Evolutionary conservation across 2,329 filamentous ascomycete species (phyloP).

Genomic region (Arthroderma sp.): DNA sequence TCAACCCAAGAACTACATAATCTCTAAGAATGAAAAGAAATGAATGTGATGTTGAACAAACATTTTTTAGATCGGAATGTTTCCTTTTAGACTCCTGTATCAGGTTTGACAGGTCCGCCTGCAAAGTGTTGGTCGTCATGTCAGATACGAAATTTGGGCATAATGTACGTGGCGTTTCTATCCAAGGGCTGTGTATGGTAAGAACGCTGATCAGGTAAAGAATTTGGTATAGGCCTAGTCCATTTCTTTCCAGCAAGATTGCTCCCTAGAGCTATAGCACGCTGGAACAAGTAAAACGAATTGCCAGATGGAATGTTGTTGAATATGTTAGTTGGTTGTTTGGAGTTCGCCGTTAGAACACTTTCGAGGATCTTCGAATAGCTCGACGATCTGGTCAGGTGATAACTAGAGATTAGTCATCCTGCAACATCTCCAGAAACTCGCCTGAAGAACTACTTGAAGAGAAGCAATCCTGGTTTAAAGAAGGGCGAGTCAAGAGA

Average conservation of each 20-base stretch:
- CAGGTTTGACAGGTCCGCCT: slow-evolving; percentile 76
- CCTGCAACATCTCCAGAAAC: not conserved
- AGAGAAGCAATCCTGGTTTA: too few species aligned
- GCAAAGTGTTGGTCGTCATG: slow-evolving; percentile 89
- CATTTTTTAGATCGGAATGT: slow-evolving; percentile 74
- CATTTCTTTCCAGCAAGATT: not conserved
- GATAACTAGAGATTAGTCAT: not conserved
- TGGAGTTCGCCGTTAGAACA: not conserved
- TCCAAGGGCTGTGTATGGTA: not conserved
- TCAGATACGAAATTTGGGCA: slow-evolving; percentile 19
- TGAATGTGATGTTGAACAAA: slow-evolving; percentile 10
- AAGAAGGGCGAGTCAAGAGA: not conserved
- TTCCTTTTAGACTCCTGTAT: slow-evolving; percentile 94
- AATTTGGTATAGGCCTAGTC: not conserved
- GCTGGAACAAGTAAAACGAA: not conserved
- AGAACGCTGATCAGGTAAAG: not conserved
- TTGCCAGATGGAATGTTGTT: not conserved
- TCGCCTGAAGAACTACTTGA: too few species aligned
- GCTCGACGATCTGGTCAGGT: not conserved
- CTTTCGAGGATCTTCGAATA: not conserved
- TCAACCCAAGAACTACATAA: not conserved
- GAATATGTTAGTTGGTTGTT: too few species aligned
- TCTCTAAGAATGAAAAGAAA: not conserved
- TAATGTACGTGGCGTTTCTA: slow-evolving; percentile 5
- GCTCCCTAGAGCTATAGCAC: not conserved